Base-by-base conservation (phyloP, 1,139 yeast species). In the Protomyces macrosporus region DNA sequence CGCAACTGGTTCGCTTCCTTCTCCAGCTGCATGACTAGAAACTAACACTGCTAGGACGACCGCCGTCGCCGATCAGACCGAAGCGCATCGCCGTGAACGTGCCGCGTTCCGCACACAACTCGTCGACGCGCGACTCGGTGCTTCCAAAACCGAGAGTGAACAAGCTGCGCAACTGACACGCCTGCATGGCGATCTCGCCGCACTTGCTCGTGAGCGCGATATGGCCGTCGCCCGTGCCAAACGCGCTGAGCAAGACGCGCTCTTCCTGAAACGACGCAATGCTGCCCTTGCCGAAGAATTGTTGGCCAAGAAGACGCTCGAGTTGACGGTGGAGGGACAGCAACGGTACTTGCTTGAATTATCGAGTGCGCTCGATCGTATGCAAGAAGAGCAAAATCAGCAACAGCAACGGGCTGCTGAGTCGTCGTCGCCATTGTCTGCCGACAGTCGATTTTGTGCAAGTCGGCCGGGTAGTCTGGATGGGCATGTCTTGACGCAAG, bases 301-400 rank as follows among this genome's bases (percentile, higher is more conserved):
- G 16, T 33, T 58, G 35, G 45, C 35, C 32, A 53, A 58, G 9
- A 52, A 39, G 16, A 51, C 56, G 6, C 62, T 58, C 23, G 62
- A 58, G 42, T 39, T 58, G 60, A 58, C 62, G 35, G 56, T 58
- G 9, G 62, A 58, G 39, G 62, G 62, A 6, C 62, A 58, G 36
- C 32, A 58, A 23, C 54, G 62, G 35, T 58, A 52, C 35, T 51
- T 58, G 16, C 39, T 34, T 5, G 62, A 58, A 30, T 40, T 58
- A 10, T 51, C 62, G 6, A 39, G 52, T 6, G 62, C 62, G 6
- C 53, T 58, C 6, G 56, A 58, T 23, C 48, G 48, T 9, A 42
- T 42, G 48, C 48, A 42, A 10, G 48, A 42, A 2, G 48, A 42
- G 23, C 48, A 42, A n/a, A 32, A 10, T 6, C 32, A 36, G 39